Evolutionary conservation across 2,329 filamentous ascomycete species (phyloP).

Genomic region (Pseudopyrenochaeta lycopersici): DNA sequence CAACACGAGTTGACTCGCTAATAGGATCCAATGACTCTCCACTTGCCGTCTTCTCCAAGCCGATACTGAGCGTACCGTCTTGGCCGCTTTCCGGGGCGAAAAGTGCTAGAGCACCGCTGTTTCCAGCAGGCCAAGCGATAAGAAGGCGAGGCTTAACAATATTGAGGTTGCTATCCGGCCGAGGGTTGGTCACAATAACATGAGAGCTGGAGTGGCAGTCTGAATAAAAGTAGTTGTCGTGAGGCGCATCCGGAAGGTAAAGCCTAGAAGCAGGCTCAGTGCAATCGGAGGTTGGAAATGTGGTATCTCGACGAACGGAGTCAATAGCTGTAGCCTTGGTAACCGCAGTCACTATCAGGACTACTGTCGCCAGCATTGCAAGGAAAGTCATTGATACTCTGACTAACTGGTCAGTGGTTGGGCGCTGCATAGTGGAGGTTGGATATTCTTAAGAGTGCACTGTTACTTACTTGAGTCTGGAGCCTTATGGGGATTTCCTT

Average conservation of each 20-base stretch:
- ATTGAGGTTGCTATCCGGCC: slow-evolving; percentile 61
- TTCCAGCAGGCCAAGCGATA: slow-evolving; percentile 70
- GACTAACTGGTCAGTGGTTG: background rate
- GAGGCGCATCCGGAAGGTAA: slow-evolving; percentile 65
- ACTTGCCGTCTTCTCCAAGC: slow-evolving; percentile 58
- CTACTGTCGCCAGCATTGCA: background rate
- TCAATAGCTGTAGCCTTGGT: background rate
- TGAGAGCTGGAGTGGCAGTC: slow-evolving; percentile 69
- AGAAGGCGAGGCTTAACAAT: slow-evolving; percentile 67
- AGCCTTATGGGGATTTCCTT: background rate
- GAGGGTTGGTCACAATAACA: slow-evolving; percentile 68
- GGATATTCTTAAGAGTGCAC: background rate
- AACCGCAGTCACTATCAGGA: background rate
- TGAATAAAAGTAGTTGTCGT: slow-evolving; percentile 72
- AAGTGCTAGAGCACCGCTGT: slow-evolving; percentile 67
- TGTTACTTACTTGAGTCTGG: background rate
- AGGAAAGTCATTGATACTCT: background rate
- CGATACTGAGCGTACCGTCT: slow-evolving; percentile 64
- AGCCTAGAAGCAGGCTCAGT: slow-evolving; percentile 36
- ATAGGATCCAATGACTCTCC: slow-evolving; percentile 60
- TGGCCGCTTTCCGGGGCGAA: slow-evolving; percentile 64
- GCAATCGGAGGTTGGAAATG: slow-evolving; percentile 9
- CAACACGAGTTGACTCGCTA: slow-evolving; percentile 55
- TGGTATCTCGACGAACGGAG: background rate
- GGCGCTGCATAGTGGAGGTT: background rate